These are phyloP conservation scores for Candida sphagnicola DNA, from an alignment of 805 yeast genomes.

Conservation along the genomic window DNA sequence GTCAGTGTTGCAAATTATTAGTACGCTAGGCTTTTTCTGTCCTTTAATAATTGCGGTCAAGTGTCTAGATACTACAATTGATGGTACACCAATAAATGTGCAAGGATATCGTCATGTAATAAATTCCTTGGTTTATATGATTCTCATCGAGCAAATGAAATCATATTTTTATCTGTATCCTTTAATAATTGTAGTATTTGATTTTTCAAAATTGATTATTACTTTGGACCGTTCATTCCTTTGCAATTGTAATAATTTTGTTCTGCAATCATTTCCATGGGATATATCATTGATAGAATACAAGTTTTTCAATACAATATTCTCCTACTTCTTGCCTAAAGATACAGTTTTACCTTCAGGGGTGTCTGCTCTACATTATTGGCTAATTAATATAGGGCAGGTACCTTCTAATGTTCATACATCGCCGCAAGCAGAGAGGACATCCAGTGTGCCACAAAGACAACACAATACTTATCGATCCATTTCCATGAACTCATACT, in stretches of 20 bases:
- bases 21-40: background rate
- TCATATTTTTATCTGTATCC: background rate
- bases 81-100: background rate
- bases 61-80: background rate
- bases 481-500: no score
- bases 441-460: no score
- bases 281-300: background rate
- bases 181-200: background rate
- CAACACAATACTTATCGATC: no score
- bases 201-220: background rate
- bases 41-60: constrained; percentile 1
- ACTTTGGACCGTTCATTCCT: background rate
- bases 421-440: no score
- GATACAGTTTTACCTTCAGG: background rate
- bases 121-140: background rate
- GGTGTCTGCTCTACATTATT: background rate
- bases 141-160: background rate
- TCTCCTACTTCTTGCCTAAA: background rate
- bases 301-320: background rate
- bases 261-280: background rate
- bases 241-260: background rate
- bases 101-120: constrained; percentile 3
- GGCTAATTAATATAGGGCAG: constrained; percentile 1
- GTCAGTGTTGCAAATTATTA: background rate
- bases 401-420: no score